Evolutionary conservation across 2,329 filamentous ascomycete genomes (phyloP).

Genomic region (Acrocalymma vagum): DNA sequence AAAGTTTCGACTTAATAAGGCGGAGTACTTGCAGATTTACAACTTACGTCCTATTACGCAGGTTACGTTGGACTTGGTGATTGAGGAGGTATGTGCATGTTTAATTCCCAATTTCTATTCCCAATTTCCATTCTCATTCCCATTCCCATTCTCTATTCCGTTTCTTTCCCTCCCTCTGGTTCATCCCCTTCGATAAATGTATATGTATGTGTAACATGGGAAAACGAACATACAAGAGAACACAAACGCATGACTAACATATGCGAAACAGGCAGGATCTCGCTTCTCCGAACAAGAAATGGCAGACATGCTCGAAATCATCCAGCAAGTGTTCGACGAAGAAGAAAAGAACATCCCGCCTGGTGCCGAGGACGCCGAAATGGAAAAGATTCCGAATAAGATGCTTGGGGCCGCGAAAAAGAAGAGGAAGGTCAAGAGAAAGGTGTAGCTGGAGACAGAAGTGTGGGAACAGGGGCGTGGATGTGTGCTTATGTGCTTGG

Average conservation of each 20-base stretch:
- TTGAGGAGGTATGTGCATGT: slow-evolving; percentile 48
- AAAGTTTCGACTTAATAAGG: slow-evolving; percentile 44
- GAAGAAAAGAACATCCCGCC: slow-evolving; percentile 35
- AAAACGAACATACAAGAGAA: slow-evolving; percentile 2
- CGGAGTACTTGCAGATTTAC: slow-evolving; percentile 49
- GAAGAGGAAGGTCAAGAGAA: slow-evolving; percentile 28
- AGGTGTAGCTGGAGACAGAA: slow-evolving; percentile 14
- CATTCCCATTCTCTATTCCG: not conserved
- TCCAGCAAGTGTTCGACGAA: slow-evolving; percentile 39
- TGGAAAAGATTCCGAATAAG: slow-evolving; percentile 40
- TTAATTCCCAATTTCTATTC: too few species aligned
- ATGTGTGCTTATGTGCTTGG: slow-evolving; percentile 1
- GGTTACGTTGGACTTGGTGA: slow-evolving; percentile 42
- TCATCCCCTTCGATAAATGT: not conserved
- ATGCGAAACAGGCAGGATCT: slow-evolving; percentile 23
- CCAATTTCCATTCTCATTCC: not conserved
- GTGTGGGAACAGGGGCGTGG: too few species aligned
- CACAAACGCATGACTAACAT: not conserved
- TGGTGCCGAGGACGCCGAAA: slow-evolving; percentile 34
- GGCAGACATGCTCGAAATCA: slow-evolving; percentile 35
- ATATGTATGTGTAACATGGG: not conserved
- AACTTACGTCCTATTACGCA: slow-evolving; percentile 41
- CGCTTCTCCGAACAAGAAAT: slow-evolving; percentile 42
- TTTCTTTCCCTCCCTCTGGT: not conserved
- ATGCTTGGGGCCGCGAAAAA: slow-evolving; percentile 34